Conservation (phyloP, 2,329 filamentous ascomycete species). For the Ophiocordyceps camponoti-leonardi region DNA sequence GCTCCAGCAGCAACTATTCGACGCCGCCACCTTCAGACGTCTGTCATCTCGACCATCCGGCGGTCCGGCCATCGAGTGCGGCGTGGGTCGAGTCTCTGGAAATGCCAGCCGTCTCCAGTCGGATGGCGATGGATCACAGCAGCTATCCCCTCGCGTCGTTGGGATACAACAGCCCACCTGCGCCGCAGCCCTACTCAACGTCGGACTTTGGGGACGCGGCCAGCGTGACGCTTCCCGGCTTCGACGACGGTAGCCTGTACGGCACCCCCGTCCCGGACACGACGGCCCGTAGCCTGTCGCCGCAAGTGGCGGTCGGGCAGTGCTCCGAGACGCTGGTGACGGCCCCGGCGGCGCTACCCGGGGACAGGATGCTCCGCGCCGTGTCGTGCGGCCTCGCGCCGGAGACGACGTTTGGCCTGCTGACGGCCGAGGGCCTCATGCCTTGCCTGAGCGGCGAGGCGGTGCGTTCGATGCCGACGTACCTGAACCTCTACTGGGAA, state of each 20-base stretch:
- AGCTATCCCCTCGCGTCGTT: conserved; percentile 12
- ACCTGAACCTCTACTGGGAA: conserved; percentile 36
- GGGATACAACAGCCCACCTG: conserved; percentile 10
- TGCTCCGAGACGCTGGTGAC: conserved; percentile 31
- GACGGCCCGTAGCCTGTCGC: conserved; percentile 31
- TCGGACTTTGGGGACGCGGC: conserved; percentile 14
- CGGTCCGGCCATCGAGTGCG: conserved; percentile 10
- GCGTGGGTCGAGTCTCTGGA: conserved; percentile 16
- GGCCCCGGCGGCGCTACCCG: conserved; percentile 20
- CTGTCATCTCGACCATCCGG: conserved; percentile 10
- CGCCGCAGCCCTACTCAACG: conserved; percentile 12
- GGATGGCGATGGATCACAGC: conserved; percentile 4
- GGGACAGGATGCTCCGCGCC: conserved; percentile 15
- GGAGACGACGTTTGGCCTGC: conserved; percentile 18
- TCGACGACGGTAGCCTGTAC: conserved; percentile 18
- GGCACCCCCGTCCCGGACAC: conserved; percentile 18
- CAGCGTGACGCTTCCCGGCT: conserved; percentile 15
- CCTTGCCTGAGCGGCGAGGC: conserved; percentile 19
- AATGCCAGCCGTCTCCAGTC: conserved; percentile 6
- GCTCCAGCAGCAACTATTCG: conserved; percentile 29
- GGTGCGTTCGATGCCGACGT: conserved; percentile 27
- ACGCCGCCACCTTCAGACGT: conserved; percentile 23
- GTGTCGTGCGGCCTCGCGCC: conserved; percentile 22
- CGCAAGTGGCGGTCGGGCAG: conserved; percentile 27
- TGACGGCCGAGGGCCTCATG: conserved; percentile 10